Evolutionary conservation across 129 eudicot genomes (phyloP).

Genomic region (Logfia minima): DNA sequence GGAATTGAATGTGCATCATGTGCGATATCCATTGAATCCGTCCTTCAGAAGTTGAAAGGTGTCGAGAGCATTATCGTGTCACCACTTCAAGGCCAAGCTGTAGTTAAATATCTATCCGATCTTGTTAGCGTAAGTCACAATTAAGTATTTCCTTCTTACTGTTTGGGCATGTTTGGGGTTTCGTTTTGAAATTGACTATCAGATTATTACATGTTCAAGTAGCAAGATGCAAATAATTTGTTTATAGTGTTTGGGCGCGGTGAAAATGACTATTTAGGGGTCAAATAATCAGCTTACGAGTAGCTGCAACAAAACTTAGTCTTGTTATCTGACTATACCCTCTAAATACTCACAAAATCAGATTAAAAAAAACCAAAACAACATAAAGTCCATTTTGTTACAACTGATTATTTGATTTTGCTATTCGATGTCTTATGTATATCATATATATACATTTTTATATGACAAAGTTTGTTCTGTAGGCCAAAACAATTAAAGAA

Average conservation of each 20-base stretch:
- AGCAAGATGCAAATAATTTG: not conserved
- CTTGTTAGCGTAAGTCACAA: slow-evolving; percentile 53
- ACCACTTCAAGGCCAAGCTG: slow-evolving; percentile 72
- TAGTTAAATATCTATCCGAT: slow-evolving; percentile 62
- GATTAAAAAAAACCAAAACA: too few species aligned
- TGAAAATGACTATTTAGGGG: not conserved
- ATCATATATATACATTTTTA: not conserved
- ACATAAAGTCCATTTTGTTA: not conserved
- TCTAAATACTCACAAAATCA: too few species aligned
- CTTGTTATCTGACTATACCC: not conserved
- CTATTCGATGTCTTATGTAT: not conserved
- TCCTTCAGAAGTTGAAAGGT: slow-evolving; percentile 57
- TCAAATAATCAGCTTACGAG: not conserved
- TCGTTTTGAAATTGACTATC: slow-evolving; percentile 2
- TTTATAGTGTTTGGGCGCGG: not conserved
- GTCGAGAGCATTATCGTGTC: slow-evolving; percentile 62
- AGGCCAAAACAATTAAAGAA: slow-evolving; percentile 80
- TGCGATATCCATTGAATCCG: slow-evolving; percentile 63
- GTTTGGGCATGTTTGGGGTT: too few species aligned
- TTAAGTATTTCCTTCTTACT: not conserved
- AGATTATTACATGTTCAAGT: not conserved
- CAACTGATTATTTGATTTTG: not conserved
- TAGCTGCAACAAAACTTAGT: not conserved
- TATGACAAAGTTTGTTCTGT: not conserved
- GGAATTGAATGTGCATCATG: slow-evolving; percentile 69